A percentile compares a stretch with the other conserved stretches of the same genome.
Conservation (phyloP, 2,329 filamentous ascomycete species). For the Scleromitrula shiraiana region DNA sequence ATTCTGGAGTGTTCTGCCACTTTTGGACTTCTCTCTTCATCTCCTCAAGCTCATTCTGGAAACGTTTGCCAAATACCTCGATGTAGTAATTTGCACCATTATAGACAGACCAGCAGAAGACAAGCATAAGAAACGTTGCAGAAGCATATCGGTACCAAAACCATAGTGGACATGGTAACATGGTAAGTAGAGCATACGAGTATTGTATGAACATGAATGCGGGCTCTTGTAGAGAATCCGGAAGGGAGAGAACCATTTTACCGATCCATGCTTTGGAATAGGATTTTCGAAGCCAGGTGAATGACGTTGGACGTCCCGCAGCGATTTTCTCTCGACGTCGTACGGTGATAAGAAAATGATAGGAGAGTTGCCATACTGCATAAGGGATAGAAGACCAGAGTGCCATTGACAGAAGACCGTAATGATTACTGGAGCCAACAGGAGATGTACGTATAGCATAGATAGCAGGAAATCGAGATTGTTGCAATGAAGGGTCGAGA, state of each 20-base stretch:
- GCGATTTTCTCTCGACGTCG: conserved; percentile 93
- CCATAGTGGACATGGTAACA: conserved; percentile 92
- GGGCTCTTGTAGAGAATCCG: conserved; percentile 68
- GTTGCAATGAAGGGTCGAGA: conserved; percentile 55
- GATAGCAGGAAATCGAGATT: conserved; percentile 71
- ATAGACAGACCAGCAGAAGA: conserved; percentile 95
- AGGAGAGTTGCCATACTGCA: conserved; percentile 81
- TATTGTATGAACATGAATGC: conserved; percentile 98
- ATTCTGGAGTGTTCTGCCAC: conserved; percentile 63
- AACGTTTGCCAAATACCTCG: conserved; percentile 91
- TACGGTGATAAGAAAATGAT: conserved; percentile 93
- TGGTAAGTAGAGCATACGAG: conserved; percentile 79
- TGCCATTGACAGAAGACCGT: conserved; percentile 77
- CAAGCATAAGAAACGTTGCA: conserved; percentile 62
- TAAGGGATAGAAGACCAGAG: conserved; percentile 92
- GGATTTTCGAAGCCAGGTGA: conserved; percentile 90
- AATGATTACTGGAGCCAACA: conserved; percentile 69
- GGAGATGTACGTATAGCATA: conserved; percentile 66
- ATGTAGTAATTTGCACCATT: conserved; percentile 98
- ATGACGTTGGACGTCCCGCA: conserved; percentile 88
- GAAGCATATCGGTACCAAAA: conserved; percentile 83
- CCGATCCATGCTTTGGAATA: conserved; percentile 89
- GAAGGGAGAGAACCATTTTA: conserved; percentile 71
- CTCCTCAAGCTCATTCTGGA: conserved; percentile 90
- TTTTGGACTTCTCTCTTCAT: conserved; percentile 83